Conservation (phyloP, 2,329 filamentous ascomycete genomes). For the Rhinocladiella similis region DNA sequence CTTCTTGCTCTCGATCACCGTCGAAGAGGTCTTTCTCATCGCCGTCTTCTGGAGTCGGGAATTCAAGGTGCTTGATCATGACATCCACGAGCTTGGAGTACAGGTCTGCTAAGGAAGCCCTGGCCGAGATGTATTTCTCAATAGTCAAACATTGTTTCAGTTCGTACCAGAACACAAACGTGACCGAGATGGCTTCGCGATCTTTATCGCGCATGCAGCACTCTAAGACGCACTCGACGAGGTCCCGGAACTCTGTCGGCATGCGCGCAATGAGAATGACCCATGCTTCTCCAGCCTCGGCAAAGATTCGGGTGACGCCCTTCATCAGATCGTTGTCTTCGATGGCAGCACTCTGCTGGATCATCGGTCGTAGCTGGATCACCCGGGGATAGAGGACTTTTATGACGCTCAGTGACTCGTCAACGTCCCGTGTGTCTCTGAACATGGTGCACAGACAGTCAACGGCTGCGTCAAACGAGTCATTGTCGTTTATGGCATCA, state of each 20-base stretch:
- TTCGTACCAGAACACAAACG: conserved; percentile 98
- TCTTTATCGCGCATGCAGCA: conserved; percentile 85
- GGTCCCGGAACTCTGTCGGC: conserved; percentile 73
- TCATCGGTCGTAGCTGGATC: conserved; percentile 72
- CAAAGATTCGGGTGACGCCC: conserved; percentile 83
- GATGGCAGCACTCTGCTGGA: conserved; percentile 70
- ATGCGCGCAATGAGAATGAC: conserved; percentile 86
- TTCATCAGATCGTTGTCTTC: conserved; percentile 87
- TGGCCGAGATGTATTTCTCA: conserved; percentile 82
- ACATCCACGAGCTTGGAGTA: conserved; percentile 91
- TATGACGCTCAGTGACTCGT: conserved; percentile 82
- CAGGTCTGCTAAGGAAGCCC: conserved; percentile 73
- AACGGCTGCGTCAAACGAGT: conserved; percentile 81
- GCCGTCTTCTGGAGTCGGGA: conserved; percentile 71
- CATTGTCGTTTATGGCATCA: conserved; percentile 71
- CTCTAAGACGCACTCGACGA: conserved; percentile 91
- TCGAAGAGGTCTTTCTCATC: conserved; percentile 86
- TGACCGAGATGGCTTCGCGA: conserved; percentile 86
- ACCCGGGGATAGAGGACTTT: conserved; percentile 79
- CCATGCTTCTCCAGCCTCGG: conserved; percentile 93
- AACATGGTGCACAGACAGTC: conserved; percentile 93
- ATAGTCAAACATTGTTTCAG: conserved; percentile 93
- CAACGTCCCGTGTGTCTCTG: conserved; percentile 87
- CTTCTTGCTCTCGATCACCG: conserved; percentile 91
- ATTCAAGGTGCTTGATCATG: conserved; percentile 87